These are phyloP conservation scores for Colletotrichum navitas DNA, from an alignment of 2,329 filamentous ascomycete species.

Conservation along the genomic window DNA sequence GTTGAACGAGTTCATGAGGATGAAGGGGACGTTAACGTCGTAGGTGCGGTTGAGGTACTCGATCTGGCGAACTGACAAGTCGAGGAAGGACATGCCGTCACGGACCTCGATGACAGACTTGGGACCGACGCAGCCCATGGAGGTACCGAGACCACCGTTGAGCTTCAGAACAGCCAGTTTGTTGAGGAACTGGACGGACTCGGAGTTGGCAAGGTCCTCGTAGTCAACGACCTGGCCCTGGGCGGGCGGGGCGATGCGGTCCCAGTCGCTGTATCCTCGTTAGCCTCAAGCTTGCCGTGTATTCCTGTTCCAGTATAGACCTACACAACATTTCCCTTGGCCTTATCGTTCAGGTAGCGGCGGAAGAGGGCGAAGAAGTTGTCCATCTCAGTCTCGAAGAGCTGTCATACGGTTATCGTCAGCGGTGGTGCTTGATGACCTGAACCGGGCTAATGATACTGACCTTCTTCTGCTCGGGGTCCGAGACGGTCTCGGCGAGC, in stretches of 20 bases:
- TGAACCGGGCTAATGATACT: conserved; percentile 44
- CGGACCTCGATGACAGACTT: conserved; percentile 99
- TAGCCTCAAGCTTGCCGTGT: conserved; percentile 29
- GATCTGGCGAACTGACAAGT: conserved; percentile 98
- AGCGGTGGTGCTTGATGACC: not conserved
- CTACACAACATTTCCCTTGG: conserved; percentile 92
- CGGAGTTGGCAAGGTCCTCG: conserved; percentile 86
- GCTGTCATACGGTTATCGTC: conserved; percentile 59
- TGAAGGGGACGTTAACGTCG: conserved; percentile 95
- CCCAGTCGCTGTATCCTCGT: conserved; percentile 80
- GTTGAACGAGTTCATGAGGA: conserved; percentile 99
- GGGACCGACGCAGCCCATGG: conserved; percentile 98
- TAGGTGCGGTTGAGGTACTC: conserved; percentile 99
- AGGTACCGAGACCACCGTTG: conserved; percentile 98
- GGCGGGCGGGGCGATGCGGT: conserved; percentile 93
- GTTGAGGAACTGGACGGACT: conserved; percentile 93
- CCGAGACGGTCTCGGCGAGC: conserved; percentile 89
- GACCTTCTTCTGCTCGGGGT: conserved; percentile 87
- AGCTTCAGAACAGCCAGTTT: conserved; percentile 99
- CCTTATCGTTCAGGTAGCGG: conserved; percentile 98
- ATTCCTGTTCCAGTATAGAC: conserved; percentile 48
- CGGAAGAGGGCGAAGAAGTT: conserved; percentile 99
- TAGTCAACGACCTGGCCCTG: conserved; percentile 96
- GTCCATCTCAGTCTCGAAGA: conserved; percentile 99
- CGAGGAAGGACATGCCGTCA: conserved; percentile 99